Conservation (phyloP, 169 alveolate genomes). For the Eimeria maxima region DNA sequence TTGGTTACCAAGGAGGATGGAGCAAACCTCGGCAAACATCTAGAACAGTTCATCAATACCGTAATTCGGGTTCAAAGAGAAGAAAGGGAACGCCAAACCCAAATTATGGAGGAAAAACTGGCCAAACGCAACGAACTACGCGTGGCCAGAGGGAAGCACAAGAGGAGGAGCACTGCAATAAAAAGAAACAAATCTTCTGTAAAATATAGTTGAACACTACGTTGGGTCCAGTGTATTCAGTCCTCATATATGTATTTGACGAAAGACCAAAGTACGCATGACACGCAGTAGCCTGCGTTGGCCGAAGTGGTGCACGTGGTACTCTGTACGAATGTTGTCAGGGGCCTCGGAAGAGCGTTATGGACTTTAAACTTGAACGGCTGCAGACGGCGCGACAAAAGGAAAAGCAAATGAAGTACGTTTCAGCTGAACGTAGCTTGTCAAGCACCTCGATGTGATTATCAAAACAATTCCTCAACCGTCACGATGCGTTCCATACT, state of each 20-base stretch:
- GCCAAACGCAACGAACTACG: conserved; percentile 19
- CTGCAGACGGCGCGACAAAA: conserved; percentile 35
- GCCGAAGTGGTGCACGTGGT: neutral
- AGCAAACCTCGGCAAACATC: conserved; percentile 8
- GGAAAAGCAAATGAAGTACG: conserved; percentile 50
- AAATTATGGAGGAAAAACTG: conserved; percentile 7
- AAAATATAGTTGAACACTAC: neutral
- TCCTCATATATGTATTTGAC: neutral
- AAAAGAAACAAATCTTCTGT: neutral
- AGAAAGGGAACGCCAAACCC: conserved; percentile 17
- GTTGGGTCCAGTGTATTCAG: neutral
- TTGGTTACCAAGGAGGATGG: conserved; percentile 31
- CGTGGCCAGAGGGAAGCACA: conserved; percentile 38
- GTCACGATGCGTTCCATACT: neutral
- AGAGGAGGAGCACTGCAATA: neutral
- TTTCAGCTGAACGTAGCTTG: neutral
- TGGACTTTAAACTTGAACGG: conserved; percentile 35
- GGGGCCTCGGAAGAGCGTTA: conserved; percentile 55
- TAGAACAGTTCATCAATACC: conserved; percentile 12
- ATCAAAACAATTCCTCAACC: neutral
- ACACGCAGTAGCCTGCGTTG: neutral
- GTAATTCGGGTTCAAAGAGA: conserved; percentile 12
- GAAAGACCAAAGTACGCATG: neutral
- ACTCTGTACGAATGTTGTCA: neutral
- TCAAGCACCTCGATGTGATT: neutral